Base-by-base conservation (phyloP, 2,329 filamentous ascomycete species). In the Hypoxylon sp. region DNA sequence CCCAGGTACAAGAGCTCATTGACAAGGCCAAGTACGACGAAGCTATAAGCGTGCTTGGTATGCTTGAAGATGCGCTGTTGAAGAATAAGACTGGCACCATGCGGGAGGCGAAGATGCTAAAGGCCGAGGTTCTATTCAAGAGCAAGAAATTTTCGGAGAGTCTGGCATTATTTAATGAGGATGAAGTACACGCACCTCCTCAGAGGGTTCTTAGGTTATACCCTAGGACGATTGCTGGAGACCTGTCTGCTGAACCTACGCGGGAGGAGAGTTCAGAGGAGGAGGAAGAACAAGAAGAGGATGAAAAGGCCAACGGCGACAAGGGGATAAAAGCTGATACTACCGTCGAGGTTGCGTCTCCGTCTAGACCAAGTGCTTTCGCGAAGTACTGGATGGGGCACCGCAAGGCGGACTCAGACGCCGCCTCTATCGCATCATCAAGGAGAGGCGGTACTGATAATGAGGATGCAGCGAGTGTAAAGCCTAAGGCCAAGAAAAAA, bases 41-140 rank as follows among this genome's bases (percentile, higher is more conserved):
- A 79, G 95, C 95, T 0, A 91, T 98, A 67, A 97, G 94, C 74
- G 82, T 99, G 7, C 82, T 98, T 5, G 85, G 87, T 51, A 94
- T 97, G 89, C 86, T 99, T 0, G 96, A 99, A 79, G 95, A 97
- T 78, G 96, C 95, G 0, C 81, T 99, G 21, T 83, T 99, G 21
- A 87, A 88, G 48, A 88, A 97, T 78, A 99, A 99, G 79, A 84
- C 85, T 7, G 90, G 91, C 52, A 90, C 92, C 8, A 84, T 97
- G 64, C 88, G 94, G 27, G 91, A 96, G 72, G 90, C 96, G 72
- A 96, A 95, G 80, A 96, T 97, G 82, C 86, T 91, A 71, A 99
- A 99, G 77, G 96, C 95, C 0, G 93, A 97, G 76, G 81, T 84
- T 12, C 81, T 98, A 3, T 99, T 99, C 74, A 88, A 89, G 63